Conservation (phyloP, 1,139 yeast genomes). For the Debaryomyces singareniensis region DNA sequence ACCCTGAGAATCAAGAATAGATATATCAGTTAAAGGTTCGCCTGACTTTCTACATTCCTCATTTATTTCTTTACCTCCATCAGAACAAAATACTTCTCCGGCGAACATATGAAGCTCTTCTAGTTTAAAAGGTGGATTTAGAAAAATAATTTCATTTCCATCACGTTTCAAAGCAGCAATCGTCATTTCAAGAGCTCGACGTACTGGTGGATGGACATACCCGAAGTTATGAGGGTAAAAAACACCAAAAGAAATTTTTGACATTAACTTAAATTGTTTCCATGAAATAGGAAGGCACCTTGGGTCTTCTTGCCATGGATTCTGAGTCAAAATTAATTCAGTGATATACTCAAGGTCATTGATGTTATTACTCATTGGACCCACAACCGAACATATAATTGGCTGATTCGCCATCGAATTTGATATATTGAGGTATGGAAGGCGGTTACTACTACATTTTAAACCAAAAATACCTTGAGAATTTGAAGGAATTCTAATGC, state of each 20-base stretch:
- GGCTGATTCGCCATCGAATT: constrained; percentile 10
- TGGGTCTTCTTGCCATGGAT: constrained; percentile 14
- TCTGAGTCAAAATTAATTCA: constrained; percentile 8
- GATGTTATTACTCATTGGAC: constrained; percentile 25
- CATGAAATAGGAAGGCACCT: constrained; percentile 11
- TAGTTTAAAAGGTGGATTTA: constrained; percentile 7
- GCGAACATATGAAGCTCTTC: constrained; percentile 3
- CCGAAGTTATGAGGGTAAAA: not conserved
- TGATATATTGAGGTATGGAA: constrained; percentile 9
- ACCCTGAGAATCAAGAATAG: constrained; percentile 13
- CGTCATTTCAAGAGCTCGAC: constrained; percentile 9
- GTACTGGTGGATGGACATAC: constrained; percentile 11
- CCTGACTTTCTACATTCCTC: constrained; percentile 10
- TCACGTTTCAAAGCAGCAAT: constrained; percentile 6
- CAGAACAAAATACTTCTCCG: constrained; percentile 9
- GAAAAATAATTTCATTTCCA: constrained; percentile 13
- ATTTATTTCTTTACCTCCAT: constrained; percentile 10
- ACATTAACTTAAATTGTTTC: not conserved
- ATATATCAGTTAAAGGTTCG: constrained; percentile 13
- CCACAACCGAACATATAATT: constrained; percentile 20
- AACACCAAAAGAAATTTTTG: not conserved
- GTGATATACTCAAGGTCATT: constrained; percentile 20
- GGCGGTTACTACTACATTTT: constrained; percentile 8
- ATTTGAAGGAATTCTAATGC: constrained; percentile 13
- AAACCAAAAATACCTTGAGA: constrained; percentile 13